Conservation (phyloP, 768 basidiomycete genomes). For the Suillus spraguei region DNA sequence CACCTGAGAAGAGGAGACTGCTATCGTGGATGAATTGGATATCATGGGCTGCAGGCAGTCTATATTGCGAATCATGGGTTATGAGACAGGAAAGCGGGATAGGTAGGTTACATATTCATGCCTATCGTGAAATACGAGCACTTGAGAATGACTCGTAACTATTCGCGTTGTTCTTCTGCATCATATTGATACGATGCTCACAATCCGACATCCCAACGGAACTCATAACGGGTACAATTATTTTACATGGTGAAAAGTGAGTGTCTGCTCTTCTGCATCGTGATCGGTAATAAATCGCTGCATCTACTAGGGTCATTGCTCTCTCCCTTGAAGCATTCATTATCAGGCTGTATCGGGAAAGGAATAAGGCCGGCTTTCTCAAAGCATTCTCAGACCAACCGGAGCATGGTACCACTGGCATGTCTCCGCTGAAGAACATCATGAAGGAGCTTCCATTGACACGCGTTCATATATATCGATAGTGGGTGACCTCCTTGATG, state of each 20-base stretch:
- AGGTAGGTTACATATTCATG: constrained; percentile 54
- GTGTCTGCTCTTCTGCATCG: constrained; percentile 18
- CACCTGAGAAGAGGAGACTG: constrained; percentile 85
- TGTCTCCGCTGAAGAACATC: constrained; percentile 89
- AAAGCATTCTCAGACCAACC: constrained; percentile 98
- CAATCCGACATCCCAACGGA: constrained; percentile 80
- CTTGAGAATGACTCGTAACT: neutral
- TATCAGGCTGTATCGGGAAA: constrained; percentile 85
- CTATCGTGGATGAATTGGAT: constrained; percentile 90
- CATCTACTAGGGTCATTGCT: constrained; percentile 67
- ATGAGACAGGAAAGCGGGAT: constrained; percentile 79
- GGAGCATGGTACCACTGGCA: constrained; percentile 88
- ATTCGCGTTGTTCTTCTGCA: neutral
- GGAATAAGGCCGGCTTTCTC: constrained; percentile 87
- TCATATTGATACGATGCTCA: constrained; percentile 10
- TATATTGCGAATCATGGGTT: constrained; percentile 78
- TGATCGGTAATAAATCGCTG: neutral
- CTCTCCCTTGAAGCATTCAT: constrained; percentile 91
- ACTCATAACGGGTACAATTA: constrained; percentile 85
- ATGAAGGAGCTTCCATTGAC: constrained; percentile 92
- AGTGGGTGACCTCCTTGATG: constrained; percentile 46
- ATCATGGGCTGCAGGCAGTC: constrained; percentile 90
- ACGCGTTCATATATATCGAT: constrained; percentile 87
- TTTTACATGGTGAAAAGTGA: constrained; percentile 90
- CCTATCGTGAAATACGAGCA: neutral